Evolutionary conservation across 208 protist species (phyloP), one percentile per base, ranked within the genome.

Genomic region (Leishmania braziliensis): DNA sequence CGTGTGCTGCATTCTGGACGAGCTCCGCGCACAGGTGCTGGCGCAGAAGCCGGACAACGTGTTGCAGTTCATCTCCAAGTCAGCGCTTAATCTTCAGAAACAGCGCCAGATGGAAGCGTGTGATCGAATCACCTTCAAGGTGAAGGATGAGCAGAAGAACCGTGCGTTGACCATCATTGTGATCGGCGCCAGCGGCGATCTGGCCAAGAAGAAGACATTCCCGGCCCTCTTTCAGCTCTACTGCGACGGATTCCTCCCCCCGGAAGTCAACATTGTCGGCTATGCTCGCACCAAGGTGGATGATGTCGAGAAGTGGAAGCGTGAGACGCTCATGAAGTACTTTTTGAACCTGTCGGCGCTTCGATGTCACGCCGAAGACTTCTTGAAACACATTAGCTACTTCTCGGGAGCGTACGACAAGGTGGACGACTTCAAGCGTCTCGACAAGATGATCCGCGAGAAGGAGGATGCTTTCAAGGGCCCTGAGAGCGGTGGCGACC

Each of bases 151-250:
- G 36, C 74, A 97, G 54, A 90, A 85, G 79, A 84, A 87, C 26
- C 78, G 89, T n/a, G 71, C 91, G 3, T 78, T 97, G n/a, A 92
- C 93, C 3, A 91, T 98, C 66, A 87, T 98, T 63, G 85, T 98
- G n/a, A 82, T 98, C 51, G 96, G 96, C 46, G 96, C 95, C 50
- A 97, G 91, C 60, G 95, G 95, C 36, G 96, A 98, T 84, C 88
- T 98, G 18, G 96, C 96, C 5, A 97, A 97, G 84, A 97, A 96
- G 81, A 98, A 98, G 87, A 97, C 95, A 20, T 98, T 97, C 78
- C 96, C 96, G 36, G 96, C 95, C 3, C 87, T 98, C n/a, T 98
- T 98, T 82, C 84, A 94, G 78, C 85, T 98, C 12, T 98, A 94
- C 83, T 95, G 91, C 81, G 81, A 90, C 51, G 95, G 95, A 33